Conservation (phyloP, 2,329 filamentous ascomycete genomes). For the Leptodontidium sp. region DNA sequence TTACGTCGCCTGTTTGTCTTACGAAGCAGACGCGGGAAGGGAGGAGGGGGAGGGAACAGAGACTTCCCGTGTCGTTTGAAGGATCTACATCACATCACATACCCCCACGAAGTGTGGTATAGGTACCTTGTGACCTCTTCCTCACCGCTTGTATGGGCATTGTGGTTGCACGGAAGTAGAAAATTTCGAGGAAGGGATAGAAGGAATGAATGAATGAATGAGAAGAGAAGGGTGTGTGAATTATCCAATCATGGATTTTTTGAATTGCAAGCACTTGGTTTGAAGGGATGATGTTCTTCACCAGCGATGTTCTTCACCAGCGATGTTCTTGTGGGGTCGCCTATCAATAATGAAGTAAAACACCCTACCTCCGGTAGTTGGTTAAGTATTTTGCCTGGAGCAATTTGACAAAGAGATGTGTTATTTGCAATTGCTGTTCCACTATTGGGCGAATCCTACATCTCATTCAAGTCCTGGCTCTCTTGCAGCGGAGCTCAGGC, state of each 20-base stretch:
- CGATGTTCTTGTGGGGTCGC: too few relatives aligned
- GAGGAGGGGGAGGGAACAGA: not conserved
- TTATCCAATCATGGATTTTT: not conserved
- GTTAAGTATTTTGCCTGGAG: too few relatives aligned
- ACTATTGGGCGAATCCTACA: too few relatives aligned
- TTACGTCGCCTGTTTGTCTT: not conserved
- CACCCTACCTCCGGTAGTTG: too few relatives aligned
- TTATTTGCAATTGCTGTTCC: too few relatives aligned
- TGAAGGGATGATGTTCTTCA: too few relatives aligned
- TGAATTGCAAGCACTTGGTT: too few relatives aligned
- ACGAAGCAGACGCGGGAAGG: conserved; percentile 1
- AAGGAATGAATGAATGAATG: not conserved
- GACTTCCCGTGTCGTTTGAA: not conserved
- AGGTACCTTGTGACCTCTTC: conserved; percentile 16
- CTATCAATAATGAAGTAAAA: too few relatives aligned
- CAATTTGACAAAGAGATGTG: too few relatives aligned
- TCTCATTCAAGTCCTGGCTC: too few relatives aligned
- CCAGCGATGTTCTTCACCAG: too few relatives aligned
- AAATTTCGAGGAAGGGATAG: not conserved
- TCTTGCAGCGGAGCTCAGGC: not conserved
- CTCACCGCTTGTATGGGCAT: conserved; percentile 5
- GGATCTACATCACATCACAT: not conserved
- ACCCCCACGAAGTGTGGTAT: not conserved
- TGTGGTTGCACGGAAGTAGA: not conserved
- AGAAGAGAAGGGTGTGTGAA: not conserved